Conservation (phyloP, 345 rosid genomes). For the Hirschfeldia incana region DNA sequence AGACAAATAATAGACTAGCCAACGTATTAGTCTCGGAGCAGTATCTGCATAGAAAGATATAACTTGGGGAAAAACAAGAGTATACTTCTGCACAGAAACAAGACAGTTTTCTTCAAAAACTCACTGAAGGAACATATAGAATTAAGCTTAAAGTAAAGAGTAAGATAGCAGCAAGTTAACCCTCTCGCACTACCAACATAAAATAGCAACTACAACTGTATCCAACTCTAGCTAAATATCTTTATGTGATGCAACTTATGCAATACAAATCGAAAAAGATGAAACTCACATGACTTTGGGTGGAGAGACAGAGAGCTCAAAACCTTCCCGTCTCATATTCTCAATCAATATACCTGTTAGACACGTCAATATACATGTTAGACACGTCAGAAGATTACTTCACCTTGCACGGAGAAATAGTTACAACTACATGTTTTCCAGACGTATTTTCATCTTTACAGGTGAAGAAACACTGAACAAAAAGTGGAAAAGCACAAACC, state of each 20-base stretch:
- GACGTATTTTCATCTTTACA: conserved; percentile 2
- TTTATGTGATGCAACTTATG: not conserved
- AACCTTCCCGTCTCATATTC: conserved; percentile 99
- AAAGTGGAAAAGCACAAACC: conserved; percentile 52
- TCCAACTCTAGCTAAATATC: not conserved
- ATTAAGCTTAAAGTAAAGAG: no score
- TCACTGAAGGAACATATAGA: no score
- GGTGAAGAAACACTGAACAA: conserved; percentile 19
- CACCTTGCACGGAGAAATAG: conserved; percentile 13
- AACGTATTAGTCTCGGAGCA: no score
- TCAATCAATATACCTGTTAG: conserved; percentile 87
- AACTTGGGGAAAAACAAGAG: no score
- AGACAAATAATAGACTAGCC: no score
- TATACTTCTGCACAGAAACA: no score
- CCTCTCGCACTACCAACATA: not conserved
- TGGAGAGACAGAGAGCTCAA: conserved; percentile 93
- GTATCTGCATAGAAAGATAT: no score
- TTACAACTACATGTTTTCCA: conserved; percentile 8
- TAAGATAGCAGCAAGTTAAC: not conserved
- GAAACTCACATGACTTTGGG: conserved; percentile 93
- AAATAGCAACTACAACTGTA: not conserved
- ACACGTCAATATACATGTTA: conserved; percentile 70
- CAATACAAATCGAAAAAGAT: not conserved
- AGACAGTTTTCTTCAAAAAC: no score
- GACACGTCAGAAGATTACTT: conserved; percentile 23